Conservation (phyloP, 306 rosid genomes). For the Quercus ilex region DNA sequence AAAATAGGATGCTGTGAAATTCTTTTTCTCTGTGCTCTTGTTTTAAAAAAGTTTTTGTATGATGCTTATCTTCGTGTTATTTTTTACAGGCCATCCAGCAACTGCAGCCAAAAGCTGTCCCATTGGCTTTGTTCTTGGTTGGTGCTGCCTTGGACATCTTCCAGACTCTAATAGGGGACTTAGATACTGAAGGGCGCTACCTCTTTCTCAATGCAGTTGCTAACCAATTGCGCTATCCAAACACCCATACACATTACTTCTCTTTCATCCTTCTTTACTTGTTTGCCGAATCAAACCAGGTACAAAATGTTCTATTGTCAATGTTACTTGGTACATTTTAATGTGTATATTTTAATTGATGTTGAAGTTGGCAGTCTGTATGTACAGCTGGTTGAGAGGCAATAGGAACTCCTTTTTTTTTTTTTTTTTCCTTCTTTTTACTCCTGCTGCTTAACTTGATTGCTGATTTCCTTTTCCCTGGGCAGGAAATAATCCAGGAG, state of each 20-base stretch:
- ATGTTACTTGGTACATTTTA: background rate
- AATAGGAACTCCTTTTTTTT: background rate
- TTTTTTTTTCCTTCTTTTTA: background rate
- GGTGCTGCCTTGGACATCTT: slow-evolving; percentile 95
- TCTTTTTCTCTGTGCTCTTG: background rate
- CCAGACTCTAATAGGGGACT: slow-evolving; percentile 61
- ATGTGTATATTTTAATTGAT: background rate
- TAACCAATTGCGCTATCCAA: slow-evolving; percentile 96
- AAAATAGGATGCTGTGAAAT: background rate
- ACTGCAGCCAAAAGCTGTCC: slow-evolving; percentile 65
- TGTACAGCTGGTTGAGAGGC: background rate
- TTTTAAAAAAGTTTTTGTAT: background rate
- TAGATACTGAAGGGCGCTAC: slow-evolving; percentile 98
- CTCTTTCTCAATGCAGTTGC: slow-evolving; percentile 96
- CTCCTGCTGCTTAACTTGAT: background rate
- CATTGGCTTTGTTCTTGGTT: slow-evolving; percentile 72
- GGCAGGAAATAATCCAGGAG: slow-evolving; percentile 96
- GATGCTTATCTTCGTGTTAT: slow-evolving; percentile 14
- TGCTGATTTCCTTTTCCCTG: slow-evolving; percentile 4
- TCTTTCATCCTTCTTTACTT: slow-evolving; percentile 89
- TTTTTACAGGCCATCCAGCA: slow-evolving; percentile 85
- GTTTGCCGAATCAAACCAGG: slow-evolving; percentile 94
- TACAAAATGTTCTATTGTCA: slow-evolving; percentile 1
- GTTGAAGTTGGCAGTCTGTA: background rate
- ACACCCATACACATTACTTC: slow-evolving; percentile 95